Conservation (phyloP, 1,284 basidiomycete genomes). For the Quambalaria eucalypti region DNA sequence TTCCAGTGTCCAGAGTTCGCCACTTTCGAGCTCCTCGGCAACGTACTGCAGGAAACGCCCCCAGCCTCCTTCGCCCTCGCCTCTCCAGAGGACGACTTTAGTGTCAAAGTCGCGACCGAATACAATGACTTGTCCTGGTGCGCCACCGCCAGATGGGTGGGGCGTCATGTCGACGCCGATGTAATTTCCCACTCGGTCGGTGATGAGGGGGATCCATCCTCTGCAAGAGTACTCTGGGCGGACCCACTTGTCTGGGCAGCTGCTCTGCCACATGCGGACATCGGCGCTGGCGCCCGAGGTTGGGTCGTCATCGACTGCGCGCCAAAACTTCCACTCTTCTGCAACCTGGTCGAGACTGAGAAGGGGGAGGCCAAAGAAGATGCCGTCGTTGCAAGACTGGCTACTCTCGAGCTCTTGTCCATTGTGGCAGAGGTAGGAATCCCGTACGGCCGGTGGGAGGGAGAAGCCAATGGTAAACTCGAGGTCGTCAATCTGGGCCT, state of each 20-base stretch:
- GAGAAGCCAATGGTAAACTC: constrained; percentile 35
- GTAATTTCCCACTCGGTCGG: constrained; percentile 91
- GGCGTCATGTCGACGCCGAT: constrained; percentile 90
- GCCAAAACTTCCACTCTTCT: constrained; percentile 44
- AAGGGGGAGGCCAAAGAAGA: constrained; percentile 42
- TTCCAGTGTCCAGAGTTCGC: constrained; percentile 53
- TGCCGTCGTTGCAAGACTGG: constrained; percentile 40
- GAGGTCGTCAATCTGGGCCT: constrained; percentile 33
- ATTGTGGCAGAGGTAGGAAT: constrained; percentile 38
- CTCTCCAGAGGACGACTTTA: constrained; percentile 70
- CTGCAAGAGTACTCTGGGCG: constrained; percentile 79
- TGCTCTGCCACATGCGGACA: constrained; percentile 59
- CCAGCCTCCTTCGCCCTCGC: constrained; percentile 82
- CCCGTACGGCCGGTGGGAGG: constrained; percentile 37
- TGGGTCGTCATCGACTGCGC: constrained; percentile 40
- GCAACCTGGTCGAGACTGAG: constrained; percentile 36
- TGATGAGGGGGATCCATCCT: constrained; percentile 90
- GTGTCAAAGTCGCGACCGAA: constrained; percentile 97
- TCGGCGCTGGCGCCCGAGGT: constrained; percentile 32
- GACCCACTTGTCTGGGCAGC: constrained; percentile 84
- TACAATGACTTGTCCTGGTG: constrained; percentile 85
- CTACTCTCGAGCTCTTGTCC: constrained; percentile 43
- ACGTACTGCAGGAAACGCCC: constrained; percentile 86
- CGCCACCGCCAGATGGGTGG: constrained; percentile 52
- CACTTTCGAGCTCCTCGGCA: constrained; percentile 81